These are phyloP conservation scores for Botrytis fragariae DNA, from an alignment of 2,329 filamentous ascomycete genomes.

Conservation along the genomic window DNA sequence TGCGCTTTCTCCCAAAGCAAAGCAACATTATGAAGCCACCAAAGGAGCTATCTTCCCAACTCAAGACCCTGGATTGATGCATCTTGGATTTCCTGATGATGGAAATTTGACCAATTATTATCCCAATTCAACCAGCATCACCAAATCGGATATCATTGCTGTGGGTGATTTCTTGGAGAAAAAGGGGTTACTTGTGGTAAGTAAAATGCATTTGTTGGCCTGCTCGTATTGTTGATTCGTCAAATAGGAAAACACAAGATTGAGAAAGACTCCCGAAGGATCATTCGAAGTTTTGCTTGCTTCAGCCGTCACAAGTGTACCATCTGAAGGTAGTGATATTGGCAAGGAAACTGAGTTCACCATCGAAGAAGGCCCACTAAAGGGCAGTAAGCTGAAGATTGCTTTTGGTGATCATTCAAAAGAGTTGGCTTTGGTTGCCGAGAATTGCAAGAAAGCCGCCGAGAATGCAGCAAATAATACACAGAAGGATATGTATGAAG, in stretches of 20 bases:
- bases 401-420: conserved; percentile 72
- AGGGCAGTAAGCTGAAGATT: conserved; percentile 67
- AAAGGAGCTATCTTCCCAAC: conserved; percentile 71
- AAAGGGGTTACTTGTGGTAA: conserved; percentile 60
- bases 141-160: conserved; percentile 69
- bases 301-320: conserved; percentile 60
- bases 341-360: conserved; percentile 62
- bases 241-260: conserved; percentile 66
- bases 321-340: conserved; percentile 63
- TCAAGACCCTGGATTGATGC: conserved; percentile 62
- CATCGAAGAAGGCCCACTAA: conserved; percentile 56
- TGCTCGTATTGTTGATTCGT: background rate
- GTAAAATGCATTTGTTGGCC: conserved; percentile 3
- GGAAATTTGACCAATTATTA: conserved; percentile 83
- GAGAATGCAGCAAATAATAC: conserved; percentile 70
- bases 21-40: conserved; percentile 64
- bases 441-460: conserved; percentile 65
- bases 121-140: conserved; percentile 71
- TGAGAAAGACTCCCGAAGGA: conserved; percentile 63
- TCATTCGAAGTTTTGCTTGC: conserved; percentile 74
- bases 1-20: conserved; percentile 56
- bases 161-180: conserved; percentile 71
- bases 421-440: conserved; percentile 67
- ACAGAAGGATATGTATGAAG: conserved; percentile 69
- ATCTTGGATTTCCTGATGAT: conserved; percentile 71